Evolutionary conservation across 768 basidiomycete species (phyloP), one percentile per base, ranked within the genome.

Genomic region (Rickenella mellea): DNA sequence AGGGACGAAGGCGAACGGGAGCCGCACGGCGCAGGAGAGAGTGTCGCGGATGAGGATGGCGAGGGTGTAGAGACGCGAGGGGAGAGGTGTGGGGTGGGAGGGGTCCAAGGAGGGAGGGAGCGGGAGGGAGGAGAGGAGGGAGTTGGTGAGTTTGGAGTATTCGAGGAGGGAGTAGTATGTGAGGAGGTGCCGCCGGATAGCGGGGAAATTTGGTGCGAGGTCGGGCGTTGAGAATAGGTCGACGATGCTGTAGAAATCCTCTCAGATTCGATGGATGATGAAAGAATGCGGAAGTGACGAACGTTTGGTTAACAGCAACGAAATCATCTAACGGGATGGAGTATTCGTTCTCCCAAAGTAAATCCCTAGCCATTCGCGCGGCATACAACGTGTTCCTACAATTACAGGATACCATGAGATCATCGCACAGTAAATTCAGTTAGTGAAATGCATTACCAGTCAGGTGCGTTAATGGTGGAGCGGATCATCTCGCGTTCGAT

Each of bases 1-100:
- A 1, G 94, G 94, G 37, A 96, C 60, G 43, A 89, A 55, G 67
- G 96, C 96, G 67, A 94, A 88, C 2, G 93, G 94, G 5, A 96
- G 73, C 11, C 78, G 80, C 39, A 85, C 55, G 21, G 88, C 62
- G 27, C 74, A 74, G 4, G 76, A 66, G 28, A 93, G 54, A 10
- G 86, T 79, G 54, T 93, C 89, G 20, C 82, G 77, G 51, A 92
- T 55, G 48, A 99, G 76, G 42, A 88, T 64, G 30, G 74, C 68
- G 21, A 97, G 68, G 9, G 93, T 91, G 43, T 74, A 71, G 45
- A 97, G 70, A 17, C 94, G 84, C 37, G 83, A 80, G 5, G 94
- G 93, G 20, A 93, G 69, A 1, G 85, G 70, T 25, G 65, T 63
- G n/a, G 78, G 70, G 27, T 68, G 70, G 40, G 71, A 74, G 2